Evolutionary conservation across 2,329 filamentous ascomycete species (phyloP).

Genomic region (Trichocomaceae sp.): DNA sequence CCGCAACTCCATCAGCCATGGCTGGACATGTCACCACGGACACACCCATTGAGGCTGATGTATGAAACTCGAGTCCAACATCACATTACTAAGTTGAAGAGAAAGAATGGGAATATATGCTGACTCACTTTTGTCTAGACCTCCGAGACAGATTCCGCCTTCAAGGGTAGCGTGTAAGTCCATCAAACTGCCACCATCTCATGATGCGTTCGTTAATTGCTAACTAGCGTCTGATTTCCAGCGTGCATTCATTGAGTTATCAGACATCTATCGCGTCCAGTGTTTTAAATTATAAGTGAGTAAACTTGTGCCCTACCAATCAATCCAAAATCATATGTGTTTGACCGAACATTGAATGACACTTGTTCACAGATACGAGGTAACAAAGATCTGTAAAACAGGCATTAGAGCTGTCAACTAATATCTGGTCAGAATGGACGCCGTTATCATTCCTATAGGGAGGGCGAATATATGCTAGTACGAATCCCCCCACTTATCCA

Average conservation of each 20-base stretch:
- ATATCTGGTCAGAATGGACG: conserved; percentile 18
- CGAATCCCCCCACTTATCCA: neutral
- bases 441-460: conserved; percentile 20
- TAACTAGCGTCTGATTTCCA: neutral
- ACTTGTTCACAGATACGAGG: no score
- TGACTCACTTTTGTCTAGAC: neutral
- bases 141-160: neutral
- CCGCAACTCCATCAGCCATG: no score
- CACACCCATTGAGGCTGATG: conserved; percentile 8
- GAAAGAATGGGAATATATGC: neutral
- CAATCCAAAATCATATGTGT: no score
- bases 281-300: conserved; percentile 13
- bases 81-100: neutral
- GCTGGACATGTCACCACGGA: conserved; percentile 8
- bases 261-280: conserved; percentile 11
- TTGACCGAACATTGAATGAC: no score
- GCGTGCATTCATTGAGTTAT: conserved; percentile 10
- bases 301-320: no score
- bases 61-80: neutral
- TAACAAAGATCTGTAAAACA: no score
- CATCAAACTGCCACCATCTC: no score
- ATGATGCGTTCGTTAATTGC: neutral
- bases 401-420: no score
- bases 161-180: conserved; percentile 1
- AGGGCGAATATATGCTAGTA: conserved; percentile 21